A percentile compares a stretch with the other conserved stretches of the same genome.
Conservation (phyloP, 768 basidiomycete genomes). For the Pleurotus tuoliensis region DNA sequence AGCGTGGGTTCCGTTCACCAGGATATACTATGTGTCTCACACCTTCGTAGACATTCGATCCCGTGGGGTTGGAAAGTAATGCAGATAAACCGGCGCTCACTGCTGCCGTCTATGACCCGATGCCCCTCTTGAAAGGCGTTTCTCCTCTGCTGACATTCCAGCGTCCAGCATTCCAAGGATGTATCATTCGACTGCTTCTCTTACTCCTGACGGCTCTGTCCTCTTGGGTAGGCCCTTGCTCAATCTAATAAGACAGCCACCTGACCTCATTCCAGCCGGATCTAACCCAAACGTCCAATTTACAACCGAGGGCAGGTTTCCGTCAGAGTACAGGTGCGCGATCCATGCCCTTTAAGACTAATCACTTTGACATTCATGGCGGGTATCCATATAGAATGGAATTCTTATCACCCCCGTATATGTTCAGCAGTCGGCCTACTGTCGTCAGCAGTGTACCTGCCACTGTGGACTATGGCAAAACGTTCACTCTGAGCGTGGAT, state of each 20-base stretch:
- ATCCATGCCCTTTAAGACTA: background rate
- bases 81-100: conserved; percentile 30
- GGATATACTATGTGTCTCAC: background rate
- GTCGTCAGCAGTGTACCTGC: conserved; percentile 30
- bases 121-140: conserved; percentile 21
- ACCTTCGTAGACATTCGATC: conserved; percentile 4
- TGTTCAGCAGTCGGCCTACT: conserved; percentile 30
- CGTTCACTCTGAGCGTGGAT: conserved; percentile 29
- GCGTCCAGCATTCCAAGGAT: conserved; percentile 26
- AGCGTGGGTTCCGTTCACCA: conserved; percentile 17
- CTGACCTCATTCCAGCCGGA: conserved; percentile 38
- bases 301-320: conserved; percentile 18
- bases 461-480: conserved; percentile 31
- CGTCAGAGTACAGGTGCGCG: conserved; percentile 30
- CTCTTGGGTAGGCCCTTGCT: conserved; percentile 21
- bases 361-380: background rate
- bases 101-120: conserved; percentile 27
- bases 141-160: conserved; percentile 25
- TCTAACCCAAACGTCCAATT: conserved; percentile 40
- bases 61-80: conserved; percentile 19
- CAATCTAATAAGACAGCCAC: too few species aligned
- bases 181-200: conserved; percentile 30
- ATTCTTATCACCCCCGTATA: conserved; percentile 39
- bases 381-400: conserved; percentile 18
- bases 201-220: conserved; percentile 27